Evolutionary conservation across 2,329 filamentous ascomycete genomes (phyloP), one percentile per base, ranked within the genome.

Genomic region (Pseudogymnoascus verrucosus): DNA sequence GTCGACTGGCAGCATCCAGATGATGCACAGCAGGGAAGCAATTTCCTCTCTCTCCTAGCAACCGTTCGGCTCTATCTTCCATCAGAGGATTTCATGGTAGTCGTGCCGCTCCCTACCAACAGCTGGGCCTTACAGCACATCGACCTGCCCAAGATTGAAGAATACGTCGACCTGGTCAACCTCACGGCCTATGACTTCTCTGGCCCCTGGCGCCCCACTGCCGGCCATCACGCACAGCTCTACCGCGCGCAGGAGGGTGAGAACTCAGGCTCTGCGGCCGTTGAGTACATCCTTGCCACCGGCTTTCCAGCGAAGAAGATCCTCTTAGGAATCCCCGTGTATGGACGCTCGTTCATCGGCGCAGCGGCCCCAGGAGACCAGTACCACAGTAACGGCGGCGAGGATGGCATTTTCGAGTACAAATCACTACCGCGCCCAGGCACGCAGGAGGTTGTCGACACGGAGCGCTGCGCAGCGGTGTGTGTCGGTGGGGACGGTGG

Each of bases 1-100:
- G 90, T 95, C 72, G 87, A 89, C 70, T 95, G 90, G 90, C 87
- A 91, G 72, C 89, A 91, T 69, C 90, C 90, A 1, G 81, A 81
- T 63, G 80, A 89, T 71, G 73, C 79, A 1, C 78, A 85, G 62
- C 84, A 93, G 74, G 89, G 89, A 23, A 78, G 80, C 66, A 82
- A 92, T 73, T 93, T 91, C 71, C 75, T 92, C 51, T 80, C 83
- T 16, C 80, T 95, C 26, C 80, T 93, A 31, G 83, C 85, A 8
- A 79, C 83, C 16, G 77, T 91, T 61, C 87, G 90, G 64, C 77
- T 84, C 64, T 81, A 86, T 63, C 79, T 93, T n/a, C 86, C 88
- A 12, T 79, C 85, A 34, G 86, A 89, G 42, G 79, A 81, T 47
- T 93, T 88, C 73, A 78, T 89, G 8, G 76, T 95, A 26, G 89